Evolutionary conservation across 352 stramenopile genomes (phyloP), one percentile per base, ranked within the genome.

Genomic region (Blastocystis sp.): DNA sequence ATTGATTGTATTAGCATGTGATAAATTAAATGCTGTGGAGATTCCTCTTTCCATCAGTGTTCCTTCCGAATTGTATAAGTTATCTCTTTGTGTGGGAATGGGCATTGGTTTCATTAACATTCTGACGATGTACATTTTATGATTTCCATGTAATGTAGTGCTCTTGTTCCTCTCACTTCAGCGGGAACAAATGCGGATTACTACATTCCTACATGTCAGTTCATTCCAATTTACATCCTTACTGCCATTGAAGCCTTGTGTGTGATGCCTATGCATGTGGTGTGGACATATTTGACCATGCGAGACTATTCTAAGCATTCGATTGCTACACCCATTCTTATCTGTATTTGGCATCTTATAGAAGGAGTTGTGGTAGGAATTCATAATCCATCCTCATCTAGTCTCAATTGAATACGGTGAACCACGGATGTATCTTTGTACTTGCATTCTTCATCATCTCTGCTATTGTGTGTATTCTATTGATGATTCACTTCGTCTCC

Each of bases 91-190:
- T 40, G n/a, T 40, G n/a, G 70, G 70, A 59, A 60, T 81, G 70
- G 70, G 70, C 4, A 64, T 27, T 60, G 70, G 70, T n/a, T 62
- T 81, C 24, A 33, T 81, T n/a, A 81, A 60, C 22, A 44, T 60
- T 35, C 48, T 81, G 1, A 81, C 48, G 42, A 81, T 81, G 70
- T 81, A 64, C 19, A 17, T 24, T 17, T 37, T 60, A 6, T 15
- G 0, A 17, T 64, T 9, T 35, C 22, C 4, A 19, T 35, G 35
- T 11, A 35, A 7, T 2, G 15, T 81, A 81, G 70, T 81, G 22
- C 37, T 40, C 70, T 81, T 27, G 70, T 81, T 40, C 70, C 70
- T 59, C 70, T 81, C 70, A 81, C 70, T 19, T 81, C 70, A 44
- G 44, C 70, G 1, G 70, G 70, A 40, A 7, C 51, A 9, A 33